These are phyloP conservation scores for Cutaneotrichosporon arboriforme DNA, from an alignment of 1,284 basidiomycete genomes.

Conservation along the genomic window DNA sequence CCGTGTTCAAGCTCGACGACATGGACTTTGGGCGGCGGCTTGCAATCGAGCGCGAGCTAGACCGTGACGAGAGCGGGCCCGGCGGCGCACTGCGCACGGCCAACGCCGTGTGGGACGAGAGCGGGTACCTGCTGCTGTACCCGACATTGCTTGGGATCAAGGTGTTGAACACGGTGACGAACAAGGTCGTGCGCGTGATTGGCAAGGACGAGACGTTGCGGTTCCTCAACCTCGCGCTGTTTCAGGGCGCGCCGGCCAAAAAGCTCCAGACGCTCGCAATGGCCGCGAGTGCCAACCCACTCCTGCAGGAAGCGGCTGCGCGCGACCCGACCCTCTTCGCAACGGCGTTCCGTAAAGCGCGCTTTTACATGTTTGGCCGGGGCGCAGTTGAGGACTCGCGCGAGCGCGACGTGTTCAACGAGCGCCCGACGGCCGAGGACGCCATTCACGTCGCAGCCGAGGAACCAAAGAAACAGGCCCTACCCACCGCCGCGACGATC, in stretches of 20 bases:
- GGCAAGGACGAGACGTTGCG: constrained; percentile 93
- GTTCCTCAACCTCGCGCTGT: constrained; percentile 81
- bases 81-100: constrained; percentile 57
- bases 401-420: constrained; percentile 97
- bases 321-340: constrained; percentile 90
- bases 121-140: constrained; percentile 87
- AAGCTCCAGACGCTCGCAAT: constrained; percentile 83
- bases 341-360: constrained; percentile 83
- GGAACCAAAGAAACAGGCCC: constrained; percentile 57
- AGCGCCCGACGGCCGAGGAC: constrained; percentile 93
- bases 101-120: constrained; percentile 94
- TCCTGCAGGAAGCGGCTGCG: constrained; percentile 72
- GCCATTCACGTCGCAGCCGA: constrained; percentile 61
- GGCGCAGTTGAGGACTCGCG: constrained; percentile 83
- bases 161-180: constrained; percentile 91
- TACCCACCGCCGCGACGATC: constrained; percentile 61
- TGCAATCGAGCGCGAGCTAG: constrained; percentile 85
- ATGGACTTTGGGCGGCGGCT: constrained; percentile 99
- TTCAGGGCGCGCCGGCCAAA: constrained; percentile 89
- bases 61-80: constrained; percentile 48
- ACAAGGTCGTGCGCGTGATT: constrained; percentile 80
- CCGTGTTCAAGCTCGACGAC: constrained; percentile 86
- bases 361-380: constrained; percentile 97
- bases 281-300: constrained; percentile 91
- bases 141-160: constrained; percentile 92